These are phyloP conservation scores for Blastomyces percursus DNA, from an alignment of 2,329 filamentous ascomycete genomes.

Conservation along the genomic window DNA sequence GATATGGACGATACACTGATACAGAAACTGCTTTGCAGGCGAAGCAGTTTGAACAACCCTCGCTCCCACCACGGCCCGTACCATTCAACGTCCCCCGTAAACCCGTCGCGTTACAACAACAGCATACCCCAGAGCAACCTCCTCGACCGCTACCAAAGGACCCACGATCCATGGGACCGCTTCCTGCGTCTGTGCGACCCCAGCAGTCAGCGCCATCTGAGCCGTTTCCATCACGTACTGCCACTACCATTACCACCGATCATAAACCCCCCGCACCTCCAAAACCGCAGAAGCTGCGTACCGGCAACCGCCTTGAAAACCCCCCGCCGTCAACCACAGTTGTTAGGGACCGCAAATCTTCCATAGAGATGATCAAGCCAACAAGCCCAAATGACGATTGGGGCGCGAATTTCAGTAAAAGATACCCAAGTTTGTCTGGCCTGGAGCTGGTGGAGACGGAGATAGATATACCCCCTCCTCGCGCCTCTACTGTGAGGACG, in stretches of 20 bases:
- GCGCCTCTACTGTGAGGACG: conserved; percentile 26
- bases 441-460: conserved; percentile 82
- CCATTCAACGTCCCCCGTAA: conserved; percentile 9
- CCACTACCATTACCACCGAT: conserved; percentile 13
- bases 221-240: not conserved
- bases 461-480: conserved; percentile 28
- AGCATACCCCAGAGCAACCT: conserved; percentile 3
- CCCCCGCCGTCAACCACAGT: conserved; percentile 18
- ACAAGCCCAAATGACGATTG: conserved; percentile 44
- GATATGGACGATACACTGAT: conserved; percentile 80
- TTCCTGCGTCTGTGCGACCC: not conserved
- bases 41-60: conserved; percentile 22
- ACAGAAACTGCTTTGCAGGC: conserved; percentile 29
- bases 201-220: conserved; percentile 5
- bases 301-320: conserved; percentile 26
- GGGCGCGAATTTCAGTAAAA: conserved; percentile 64
- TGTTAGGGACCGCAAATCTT: conserved; percentile 15
- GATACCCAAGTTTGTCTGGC: conserved; percentile 73
- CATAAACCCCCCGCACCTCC: conserved; percentile 46
- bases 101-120: not conserved
- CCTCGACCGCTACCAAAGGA: conserved; percentile 10
- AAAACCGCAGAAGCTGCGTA: conserved; percentile 50
- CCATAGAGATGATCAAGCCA: conserved; percentile 4
- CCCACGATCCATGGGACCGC: not conserved
- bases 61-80: conserved; percentile 12